phyloP scores from a whole-genome alignment of 129 eudicot genomes.

The Tagetes erecta region DNA sequence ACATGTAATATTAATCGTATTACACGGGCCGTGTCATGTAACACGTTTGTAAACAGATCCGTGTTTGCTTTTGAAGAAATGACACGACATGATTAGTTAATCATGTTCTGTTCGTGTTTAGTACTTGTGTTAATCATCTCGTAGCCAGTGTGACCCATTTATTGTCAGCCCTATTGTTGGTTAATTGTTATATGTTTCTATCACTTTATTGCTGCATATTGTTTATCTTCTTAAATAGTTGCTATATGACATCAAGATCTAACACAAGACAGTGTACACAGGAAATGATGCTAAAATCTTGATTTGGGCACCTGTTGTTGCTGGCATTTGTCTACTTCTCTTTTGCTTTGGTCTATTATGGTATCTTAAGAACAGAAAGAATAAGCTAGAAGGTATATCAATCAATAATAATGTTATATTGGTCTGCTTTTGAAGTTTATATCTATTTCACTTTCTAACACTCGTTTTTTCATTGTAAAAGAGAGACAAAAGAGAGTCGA shows the following conservation, averaged over 20 bases:
- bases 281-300: slow-evolving; percentile 31
- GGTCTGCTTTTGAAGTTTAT: slow-evolving; percentile 8
- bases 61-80: too few relatives aligned
- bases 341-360: slow-evolving; percentile 26
- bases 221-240: background rate
- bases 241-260: background rate
- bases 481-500: slow-evolving; percentile 18
- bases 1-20: background rate
- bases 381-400: slow-evolving; percentile 33
- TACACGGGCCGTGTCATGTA: background rate
- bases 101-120: too few relatives aligned
- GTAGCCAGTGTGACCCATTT: too few relatives aligned
- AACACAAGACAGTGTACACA: background rate
- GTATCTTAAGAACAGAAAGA: slow-evolving; percentile 24
- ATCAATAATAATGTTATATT: background rate
- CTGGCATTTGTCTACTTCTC: slow-evolving; percentile 12
- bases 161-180: background rate
- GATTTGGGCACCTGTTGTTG: slow-evolving; percentile 31
- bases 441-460: slow-evolving; percentile 3
- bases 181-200: background rate
- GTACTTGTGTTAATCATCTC: too few relatives aligned
- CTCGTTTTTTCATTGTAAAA: background rate
- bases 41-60: too few relatives aligned
- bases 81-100: too few relatives aligned
- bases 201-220: background rate